Conservation (phyloP, 495 filamentous ascomycete genomes). For the Neurospora sublineolata region DNA sequence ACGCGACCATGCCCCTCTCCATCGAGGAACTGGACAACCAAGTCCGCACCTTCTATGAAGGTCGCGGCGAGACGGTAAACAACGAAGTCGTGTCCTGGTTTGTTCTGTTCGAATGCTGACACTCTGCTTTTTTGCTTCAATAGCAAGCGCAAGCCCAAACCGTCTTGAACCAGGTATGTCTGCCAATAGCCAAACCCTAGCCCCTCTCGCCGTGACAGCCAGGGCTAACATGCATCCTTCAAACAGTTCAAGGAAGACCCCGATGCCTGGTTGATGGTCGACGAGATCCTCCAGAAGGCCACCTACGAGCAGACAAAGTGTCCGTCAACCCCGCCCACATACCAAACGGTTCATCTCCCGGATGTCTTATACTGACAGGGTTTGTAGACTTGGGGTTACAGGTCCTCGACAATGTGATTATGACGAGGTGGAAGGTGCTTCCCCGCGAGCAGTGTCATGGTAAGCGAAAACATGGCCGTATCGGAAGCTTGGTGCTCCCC, state of each 20-base stretch:
- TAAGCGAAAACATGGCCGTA: conserved; percentile 15
- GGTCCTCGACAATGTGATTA: conserved; percentile 94
- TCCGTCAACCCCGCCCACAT: conserved; percentile 31
- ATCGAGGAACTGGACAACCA: conserved; percentile 92
- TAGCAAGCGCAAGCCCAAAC: conserved; percentile 97
- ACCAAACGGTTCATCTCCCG: not conserved
- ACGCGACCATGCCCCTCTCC: conserved; percentile 42
- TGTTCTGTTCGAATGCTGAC: conserved; percentile 12
- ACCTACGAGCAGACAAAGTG: conserved; percentile 95
- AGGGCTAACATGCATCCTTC: conserved; percentile 6
- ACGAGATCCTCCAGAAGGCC: conserved; percentile 84
- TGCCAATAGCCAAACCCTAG: not conserved
- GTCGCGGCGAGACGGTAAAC: conserved; percentile 78
- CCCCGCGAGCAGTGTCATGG: conserved; percentile 92
- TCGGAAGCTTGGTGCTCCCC: not conserved
- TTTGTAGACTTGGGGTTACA: conserved; percentile 76
- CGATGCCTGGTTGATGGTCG: conserved; percentile 93
- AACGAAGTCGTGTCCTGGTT: not conserved
- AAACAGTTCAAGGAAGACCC: conserved; percentile 93
- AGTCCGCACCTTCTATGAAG: conserved; percentile 94
- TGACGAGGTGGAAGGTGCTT: conserved; percentile 97
- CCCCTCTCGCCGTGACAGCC: conserved; percentile 13
- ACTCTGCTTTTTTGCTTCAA: conserved; percentile 13
- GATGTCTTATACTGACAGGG: conserved; percentile 32
- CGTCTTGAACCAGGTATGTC: conserved; percentile 79